Evolutionary conservation across 23 red algal genomes (phyloP), one percentile per base, ranked within the genome.

Genomic region (Gracilariopsis chorda): DNA sequence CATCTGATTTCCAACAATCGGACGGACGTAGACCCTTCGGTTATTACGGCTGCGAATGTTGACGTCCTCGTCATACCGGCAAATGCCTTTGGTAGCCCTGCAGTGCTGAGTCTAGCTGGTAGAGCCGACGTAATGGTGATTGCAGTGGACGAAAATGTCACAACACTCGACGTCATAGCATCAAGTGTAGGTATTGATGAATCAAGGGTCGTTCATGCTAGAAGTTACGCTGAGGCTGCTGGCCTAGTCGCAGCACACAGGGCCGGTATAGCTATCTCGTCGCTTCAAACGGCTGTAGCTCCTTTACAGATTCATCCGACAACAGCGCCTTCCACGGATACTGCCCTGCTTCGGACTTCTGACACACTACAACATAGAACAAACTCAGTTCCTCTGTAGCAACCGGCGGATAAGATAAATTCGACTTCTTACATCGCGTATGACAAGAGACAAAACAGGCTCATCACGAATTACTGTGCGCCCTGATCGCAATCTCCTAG

Each of bases 161-260:
- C 92, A 37, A 71, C 76, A 1, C 56, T 94, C 14, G 48, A 80
- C 42, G 80, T 95, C 17, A 19, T 42, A 34, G 58, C 90, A 34
- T 41, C 83, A 39, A 47, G 43, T 10, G 73, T 98, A 0, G 86
- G 78, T 29, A 90, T 94, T 20, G 32, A 51, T 19, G 19, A n/a
- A 52, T 45, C 68, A n/a, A 58, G 86, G 39, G 47, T 93, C 32
- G 67, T 90, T 28, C 32, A 47, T 48, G 94, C 83, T n/a, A 80
- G 70, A 48, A 96, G 69, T 45, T 99, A 99, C 76, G 88, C 91
- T 13, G 93, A 99, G 62, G 97, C 93, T 27, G 94, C 94, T 11
- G 97, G 97, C 49, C 82, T 88, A 35, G 42, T 99, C 41, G 86
- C 82, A 6, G 97, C 97, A 10, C 86, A 96, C 60, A 84, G 77